Conservation (phyloP, 2,329 filamentous ascomycete species). For the Colletotrichum phormii region DNA sequence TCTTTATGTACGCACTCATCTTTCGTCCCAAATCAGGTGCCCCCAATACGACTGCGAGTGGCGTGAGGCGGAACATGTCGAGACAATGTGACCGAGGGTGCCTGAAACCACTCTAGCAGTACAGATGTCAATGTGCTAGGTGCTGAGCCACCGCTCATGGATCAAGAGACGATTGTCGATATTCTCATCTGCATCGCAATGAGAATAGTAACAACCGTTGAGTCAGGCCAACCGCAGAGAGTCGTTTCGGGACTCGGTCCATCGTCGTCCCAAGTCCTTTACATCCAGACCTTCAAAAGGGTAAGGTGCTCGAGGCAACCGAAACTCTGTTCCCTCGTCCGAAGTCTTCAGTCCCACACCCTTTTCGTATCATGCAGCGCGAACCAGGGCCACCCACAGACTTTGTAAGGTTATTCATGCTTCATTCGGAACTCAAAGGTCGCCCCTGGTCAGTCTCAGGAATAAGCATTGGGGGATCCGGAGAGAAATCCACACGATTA, state of each 20-base stretch:
- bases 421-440: slow-evolving; percentile 17
- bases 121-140: slow-evolving; percentile 25
- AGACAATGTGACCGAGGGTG: slow-evolving; percentile 15
- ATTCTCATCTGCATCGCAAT: slow-evolving; percentile 3
- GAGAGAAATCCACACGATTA: neutral
- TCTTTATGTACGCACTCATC: slow-evolving; percentile 25
- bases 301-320: slow-evolving; percentile 25
- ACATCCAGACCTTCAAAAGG: slow-evolving; percentile 33
- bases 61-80: slow-evolving; percentile 25
- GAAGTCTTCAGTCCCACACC: slow-evolving; percentile 12
- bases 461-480: slow-evolving; percentile 12
- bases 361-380: slow-evolving; percentile 12
- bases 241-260: slow-evolving; percentile 28
- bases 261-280: slow-evolving; percentile 34
- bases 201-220: slow-evolving; percentile 20
- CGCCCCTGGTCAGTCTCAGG: slow-evolving; percentile 24
- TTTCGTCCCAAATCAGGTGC: slow-evolving; percentile 9
- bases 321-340: slow-evolving; percentile 33
- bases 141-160: slow-evolving; percentile 25
- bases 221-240: slow-evolving; percentile 29
- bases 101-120: slow-evolving; percentile 28
- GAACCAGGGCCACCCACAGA: neutral
- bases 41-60: slow-evolving; percentile 6
- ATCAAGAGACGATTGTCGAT: neutral
- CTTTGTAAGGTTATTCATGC: slow-evolving; percentile 28